These are phyloP conservation scores for Podospora conica DNA, from an alignment of 495 filamentous ascomycete genomes.

Conservation along the genomic window DNA sequence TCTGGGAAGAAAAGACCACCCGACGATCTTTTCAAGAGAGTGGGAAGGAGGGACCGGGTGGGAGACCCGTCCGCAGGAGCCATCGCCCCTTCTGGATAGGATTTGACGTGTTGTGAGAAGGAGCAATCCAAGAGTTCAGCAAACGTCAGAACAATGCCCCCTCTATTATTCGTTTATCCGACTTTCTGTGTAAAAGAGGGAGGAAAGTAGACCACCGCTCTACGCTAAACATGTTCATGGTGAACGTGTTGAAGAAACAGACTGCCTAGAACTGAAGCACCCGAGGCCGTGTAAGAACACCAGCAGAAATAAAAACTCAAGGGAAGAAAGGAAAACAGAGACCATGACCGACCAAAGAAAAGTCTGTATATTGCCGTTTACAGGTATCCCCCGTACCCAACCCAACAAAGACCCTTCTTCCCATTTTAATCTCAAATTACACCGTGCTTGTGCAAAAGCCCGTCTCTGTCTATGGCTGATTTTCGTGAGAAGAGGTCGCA, in stretches of 20 bases:
- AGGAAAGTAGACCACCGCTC: neutral
- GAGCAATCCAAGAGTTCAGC: neutral
- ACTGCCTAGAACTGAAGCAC: neutral
- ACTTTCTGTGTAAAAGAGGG: neutral
- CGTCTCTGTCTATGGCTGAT: constrained; percentile 36
- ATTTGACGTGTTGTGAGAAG: neutral
- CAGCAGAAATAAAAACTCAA: neutral
- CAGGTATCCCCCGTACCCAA: constrained; percentile 16
- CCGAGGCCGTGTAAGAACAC: neutral
- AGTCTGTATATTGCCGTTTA: constrained; percentile 24
- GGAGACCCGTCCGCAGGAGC: neutral
- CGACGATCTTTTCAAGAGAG: neutral
- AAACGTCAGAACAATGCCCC: neutral
- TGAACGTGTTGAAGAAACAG: constrained; percentile 5
- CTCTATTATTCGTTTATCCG: constrained; percentile 10
- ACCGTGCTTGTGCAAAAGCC: constrained; percentile 32
- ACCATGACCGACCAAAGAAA: constrained; percentile 14
- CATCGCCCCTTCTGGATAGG: neutral
- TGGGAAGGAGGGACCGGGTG: neutral
- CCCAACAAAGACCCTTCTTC: constrained; percentile 16
- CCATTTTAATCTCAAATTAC: constrained; percentile 38
- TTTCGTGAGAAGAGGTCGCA: constrained; percentile 29
- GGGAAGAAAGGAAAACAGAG: constrained; percentile 20
- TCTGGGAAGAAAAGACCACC: neutral
- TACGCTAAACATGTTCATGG: neutral